A percentile compares a stretch with the other conserved stretches of the same genome.
Conservation (phyloP, 345 rosid genomes). For the Mangifera indica region DNA sequence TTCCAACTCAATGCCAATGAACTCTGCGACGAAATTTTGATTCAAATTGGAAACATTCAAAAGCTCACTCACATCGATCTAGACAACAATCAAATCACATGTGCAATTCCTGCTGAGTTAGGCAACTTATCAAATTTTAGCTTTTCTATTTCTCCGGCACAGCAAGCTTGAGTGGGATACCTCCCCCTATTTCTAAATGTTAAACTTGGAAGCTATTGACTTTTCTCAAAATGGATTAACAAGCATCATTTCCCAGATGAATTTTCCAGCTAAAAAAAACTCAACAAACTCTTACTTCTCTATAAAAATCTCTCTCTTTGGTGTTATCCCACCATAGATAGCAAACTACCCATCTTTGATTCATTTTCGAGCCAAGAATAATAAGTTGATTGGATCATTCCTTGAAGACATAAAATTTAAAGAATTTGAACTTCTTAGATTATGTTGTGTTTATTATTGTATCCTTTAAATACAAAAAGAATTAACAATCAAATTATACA, state of each 20-base stretch:
- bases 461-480: too few relatives aligned
- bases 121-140: conserved; percentile 56
- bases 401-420: conserved; percentile 55
- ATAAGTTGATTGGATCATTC: conserved; percentile 60
- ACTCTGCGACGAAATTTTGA: conserved; percentile 69
- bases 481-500: too few relatives aligned
- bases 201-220: conserved; percentile 68
- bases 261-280: conserved; percentile 58
- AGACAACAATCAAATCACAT: conserved; percentile 76
- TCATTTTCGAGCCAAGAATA: conserved; percentile 62
- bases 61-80: conserved; percentile 68
- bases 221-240: conserved; percentile 66
- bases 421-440: conserved; percentile 69
- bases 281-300: conserved; percentile 75
- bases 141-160: conserved; percentile 75
- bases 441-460: too few relatives aligned
- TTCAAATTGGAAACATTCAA: conserved; percentile 50
- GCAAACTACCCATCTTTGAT: conserved; percentile 65
- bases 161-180: conserved; percentile 76
- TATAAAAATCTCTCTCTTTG: conserved; percentile 72
- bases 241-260: conserved; percentile 74
- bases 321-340: conserved; percentile 57
- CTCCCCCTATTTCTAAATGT: conserved; percentile 58
- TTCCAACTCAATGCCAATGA: conserved; percentile 76
- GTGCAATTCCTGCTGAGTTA: conserved; percentile 62